Evolutionary conservation across 1,284 basidiomycete species (phyloP).

Genomic region (Boletus hoseneyae): DNA sequence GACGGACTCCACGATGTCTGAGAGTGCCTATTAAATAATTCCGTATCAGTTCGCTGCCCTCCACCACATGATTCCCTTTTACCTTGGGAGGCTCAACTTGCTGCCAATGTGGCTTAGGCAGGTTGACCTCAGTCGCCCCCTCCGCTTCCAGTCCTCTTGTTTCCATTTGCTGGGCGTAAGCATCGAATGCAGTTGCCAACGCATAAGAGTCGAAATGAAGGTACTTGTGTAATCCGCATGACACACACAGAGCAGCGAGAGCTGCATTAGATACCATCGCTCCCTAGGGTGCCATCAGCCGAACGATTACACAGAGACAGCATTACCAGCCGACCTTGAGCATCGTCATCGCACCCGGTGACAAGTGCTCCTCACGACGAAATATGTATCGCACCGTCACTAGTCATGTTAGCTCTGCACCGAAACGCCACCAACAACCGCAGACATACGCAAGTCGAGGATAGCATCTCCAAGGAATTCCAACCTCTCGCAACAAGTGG

Average conservation of each 20-base stretch:
- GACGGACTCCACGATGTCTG: slow-evolving; percentile 74
- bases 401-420: slow-evolving; percentile 30
- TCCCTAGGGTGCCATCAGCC: slow-evolving; percentile 41
- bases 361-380: slow-evolving; percentile 54
- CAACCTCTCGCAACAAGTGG: slow-evolving; percentile 64
- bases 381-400: slow-evolving; percentile 74
- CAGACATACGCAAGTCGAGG: slow-evolving; percentile 67
- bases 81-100: slow-evolving; percentile 76
- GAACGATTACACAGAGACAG: slow-evolving; percentile 4
- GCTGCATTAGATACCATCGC: slow-evolving; percentile 80
- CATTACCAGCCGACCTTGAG: slow-evolving; percentile 53
- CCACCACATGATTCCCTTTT: slow-evolving; percentile 1
- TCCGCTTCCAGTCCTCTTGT: slow-evolving; percentile 48
- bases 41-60: slow-evolving; percentile 13
- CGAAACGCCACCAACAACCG: slow-evolving; percentile 3
- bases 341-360: slow-evolving; percentile 70
- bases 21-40: slow-evolving; percentile 54
- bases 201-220: slow-evolving; percentile 54
- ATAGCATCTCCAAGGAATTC: slow-evolving; percentile 84
- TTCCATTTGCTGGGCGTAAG: slow-evolving; percentile 52
- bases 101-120: slow-evolving; percentile 71
- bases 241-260: slow-evolving; percentile 69
- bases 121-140: slow-evolving; percentile 45
- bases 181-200: slow-evolving; percentile 47
- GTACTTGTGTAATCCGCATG: slow-evolving; percentile 59